Percentiles rank a stretch among this genome's conserved stretches.
These are phyloP conservation scores for Alternaria sp. DNA, from an alignment of 2,329 filamentous ascomycete species.

Conservation along the genomic window DNA sequence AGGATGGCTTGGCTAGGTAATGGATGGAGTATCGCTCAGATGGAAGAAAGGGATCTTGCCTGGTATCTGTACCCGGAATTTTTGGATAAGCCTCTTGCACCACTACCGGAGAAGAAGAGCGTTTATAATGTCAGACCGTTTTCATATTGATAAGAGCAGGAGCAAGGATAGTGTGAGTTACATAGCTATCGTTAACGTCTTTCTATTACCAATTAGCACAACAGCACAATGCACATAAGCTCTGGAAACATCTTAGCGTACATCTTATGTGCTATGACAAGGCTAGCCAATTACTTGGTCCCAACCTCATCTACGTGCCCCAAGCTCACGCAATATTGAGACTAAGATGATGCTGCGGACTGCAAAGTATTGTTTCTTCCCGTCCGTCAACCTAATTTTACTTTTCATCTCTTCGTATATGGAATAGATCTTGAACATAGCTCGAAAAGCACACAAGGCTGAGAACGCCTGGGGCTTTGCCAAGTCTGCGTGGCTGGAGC, in stretches of 20 bases:
- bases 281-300: not conserved
- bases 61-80: slow-evolving; percentile 55
- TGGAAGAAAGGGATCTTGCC: slow-evolving; percentile 48
- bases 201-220: not conserved
- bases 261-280: not conserved
- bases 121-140: slow-evolving; percentile 47
- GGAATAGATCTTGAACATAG: not conserved
- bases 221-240: not conserved
- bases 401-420: not conserved
- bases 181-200: not conserved
- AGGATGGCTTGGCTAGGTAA: slow-evolving; percentile 45
- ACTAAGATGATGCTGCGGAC: not conserved
- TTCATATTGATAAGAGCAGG: slow-evolving; percentile 37
- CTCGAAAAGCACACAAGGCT: not conserved
- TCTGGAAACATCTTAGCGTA: not conserved
- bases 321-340: not conserved
- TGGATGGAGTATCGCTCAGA: slow-evolving; percentile 38
- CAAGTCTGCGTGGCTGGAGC: not conserved
- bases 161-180: not conserved
- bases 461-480: not conserved
- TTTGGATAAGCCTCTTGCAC: slow-evolving; percentile 45
- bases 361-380: not conserved
- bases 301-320: not conserved
- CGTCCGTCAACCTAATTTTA: not conserved
- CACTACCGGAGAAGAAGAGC: slow-evolving; percentile 52